These are phyloP conservation scores for Postia placenta DNA, from an alignment of 768 basidiomycete genomes.

Conservation along the genomic window DNA sequence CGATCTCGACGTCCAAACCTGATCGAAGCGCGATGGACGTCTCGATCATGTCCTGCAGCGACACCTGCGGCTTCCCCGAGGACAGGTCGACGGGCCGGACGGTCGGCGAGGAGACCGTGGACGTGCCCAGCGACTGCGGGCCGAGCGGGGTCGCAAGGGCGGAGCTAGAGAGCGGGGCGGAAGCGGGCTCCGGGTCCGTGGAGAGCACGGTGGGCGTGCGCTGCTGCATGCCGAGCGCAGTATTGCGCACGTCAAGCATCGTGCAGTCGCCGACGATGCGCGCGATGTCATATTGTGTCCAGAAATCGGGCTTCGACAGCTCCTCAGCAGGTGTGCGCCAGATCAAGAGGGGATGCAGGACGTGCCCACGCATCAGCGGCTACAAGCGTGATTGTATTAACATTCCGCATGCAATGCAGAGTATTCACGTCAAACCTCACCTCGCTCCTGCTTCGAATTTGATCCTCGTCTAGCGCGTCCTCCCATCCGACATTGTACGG, in stretches of 20 bases:
- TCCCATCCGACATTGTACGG: constrained; percentile 72
- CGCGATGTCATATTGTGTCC: constrained; percentile 57
- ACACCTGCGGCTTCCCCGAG: constrained; percentile 31
- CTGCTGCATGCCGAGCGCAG: constrained; percentile 41
- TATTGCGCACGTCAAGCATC: constrained; percentile 60
- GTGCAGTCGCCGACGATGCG: constrained; percentile 61
- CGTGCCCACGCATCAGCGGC: constrained; percentile 64
- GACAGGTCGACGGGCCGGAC: background rate
- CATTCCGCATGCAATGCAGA: background rate
- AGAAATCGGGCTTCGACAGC: constrained; percentile 56
- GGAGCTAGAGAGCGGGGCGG: background rate
- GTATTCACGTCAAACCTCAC: constrained; percentile 31
- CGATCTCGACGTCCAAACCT: constrained; percentile 56
- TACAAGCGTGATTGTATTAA: constrained; percentile 23
- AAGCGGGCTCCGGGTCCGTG: background rate
- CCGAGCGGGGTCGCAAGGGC: background rate
- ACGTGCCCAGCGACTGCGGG: background rate
- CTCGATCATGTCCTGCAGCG: constrained; percentile 70
- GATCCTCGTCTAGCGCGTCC: constrained; percentile 57
- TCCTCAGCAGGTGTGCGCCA: constrained; percentile 61
- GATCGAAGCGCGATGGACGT: constrained; percentile 71
- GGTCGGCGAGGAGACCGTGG: background rate
- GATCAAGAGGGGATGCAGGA: constrained; percentile 69
- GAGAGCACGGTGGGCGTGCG: constrained; percentile 10
- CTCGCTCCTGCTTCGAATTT: constrained; percentile 69